These are phyloP conservation scores for Spinellus fusiger DNA, from an alignment of 192 early-diverging fungal species.

Conservation along the genomic window DNA sequence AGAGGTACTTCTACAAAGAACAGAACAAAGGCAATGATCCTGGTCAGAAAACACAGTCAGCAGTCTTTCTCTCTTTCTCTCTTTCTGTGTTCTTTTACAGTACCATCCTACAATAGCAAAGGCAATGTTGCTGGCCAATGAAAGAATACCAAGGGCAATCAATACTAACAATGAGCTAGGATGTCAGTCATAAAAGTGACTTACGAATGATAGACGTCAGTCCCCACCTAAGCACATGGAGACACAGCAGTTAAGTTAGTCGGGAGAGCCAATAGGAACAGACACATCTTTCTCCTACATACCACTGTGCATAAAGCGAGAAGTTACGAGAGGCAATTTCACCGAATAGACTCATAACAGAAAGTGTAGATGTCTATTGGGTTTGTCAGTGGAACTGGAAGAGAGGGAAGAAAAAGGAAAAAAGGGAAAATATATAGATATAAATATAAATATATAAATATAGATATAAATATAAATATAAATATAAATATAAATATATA, in stretches of 20 bases:
- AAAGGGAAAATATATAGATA: not conserved
- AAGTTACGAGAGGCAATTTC: constrained; percentile 25
- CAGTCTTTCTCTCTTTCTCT: too few species aligned
- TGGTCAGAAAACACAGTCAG: not conserved
- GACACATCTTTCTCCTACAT: too few species aligned
- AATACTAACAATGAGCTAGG: constrained; percentile 19
- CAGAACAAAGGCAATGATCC: constrained; percentile 23
- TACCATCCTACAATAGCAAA: constrained; percentile 29
- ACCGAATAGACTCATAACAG: constrained; percentile 17
- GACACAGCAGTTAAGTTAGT: not conserved
- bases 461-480: not conserved
- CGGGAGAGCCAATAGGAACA: too few species aligned
- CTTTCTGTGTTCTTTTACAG: not conserved
- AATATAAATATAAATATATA: not conserved
- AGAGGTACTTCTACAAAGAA: constrained; percentile 27
- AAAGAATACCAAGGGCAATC: constrained; percentile 11
- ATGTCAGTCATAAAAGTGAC: not conserved
- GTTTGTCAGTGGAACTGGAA: not conserved
- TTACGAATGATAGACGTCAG: constrained; percentile 20
- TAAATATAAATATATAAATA: not conserved
- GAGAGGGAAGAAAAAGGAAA: not conserved
- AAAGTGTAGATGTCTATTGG: not conserved
- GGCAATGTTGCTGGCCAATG: constrained; percentile 2
- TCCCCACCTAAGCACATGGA: constrained; percentile 12
- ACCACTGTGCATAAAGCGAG: constrained; percentile 27